Percentiles rank a stretch among this genome's conserved stretches.
Evolutionary conservation across 129 eudicot genomes (phyloP).

Genomic region (Flaveria ramosissima): DNA sequence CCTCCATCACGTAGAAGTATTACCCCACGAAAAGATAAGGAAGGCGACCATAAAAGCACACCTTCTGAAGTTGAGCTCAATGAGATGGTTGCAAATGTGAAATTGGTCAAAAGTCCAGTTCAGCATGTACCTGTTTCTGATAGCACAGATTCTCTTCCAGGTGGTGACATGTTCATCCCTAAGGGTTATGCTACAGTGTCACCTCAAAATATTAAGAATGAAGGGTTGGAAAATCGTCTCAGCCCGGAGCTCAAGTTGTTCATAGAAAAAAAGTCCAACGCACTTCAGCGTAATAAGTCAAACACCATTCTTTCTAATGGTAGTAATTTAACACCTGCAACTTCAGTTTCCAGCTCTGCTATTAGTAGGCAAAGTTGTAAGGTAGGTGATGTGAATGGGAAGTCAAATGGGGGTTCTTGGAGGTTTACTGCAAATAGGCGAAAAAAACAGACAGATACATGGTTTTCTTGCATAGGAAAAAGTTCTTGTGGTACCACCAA

Average conservation of each 20-base stretch:
- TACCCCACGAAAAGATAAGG: conserved; percentile 41
- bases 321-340: conserved; percentile 14
- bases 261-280: conserved; percentile 24
- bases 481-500: conserved; percentile 55
- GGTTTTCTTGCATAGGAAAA: conserved; percentile 70
- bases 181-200: conserved; percentile 39
- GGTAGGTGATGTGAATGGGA: conserved; percentile 52
- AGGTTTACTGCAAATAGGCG: conserved; percentile 59
- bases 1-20: conserved; percentile 34
- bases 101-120: conserved; percentile 41
- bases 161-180: conserved; percentile 74
- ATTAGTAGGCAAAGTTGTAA: conserved; percentile 70
- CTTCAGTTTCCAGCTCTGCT: conserved; percentile 39
- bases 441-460: conserved; percentile 57
- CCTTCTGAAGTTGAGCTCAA: conserved; percentile 76
- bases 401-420: conserved; percentile 51
- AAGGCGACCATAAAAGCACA: conserved; percentile 31
- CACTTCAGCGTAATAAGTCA: conserved; percentile 34
- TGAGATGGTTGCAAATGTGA: conserved; percentile 67
- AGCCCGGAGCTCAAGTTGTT: conserved; percentile 34
- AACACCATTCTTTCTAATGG: conserved; percentile 29
- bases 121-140: conserved; percentile 34
- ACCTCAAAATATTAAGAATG: conserved; percentile 38
- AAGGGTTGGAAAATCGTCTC: conserved; percentile 30
- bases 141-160: conserved; percentile 67